Percentiles rank a stretch among this genome's conserved stretches.
Conservation (phyloP, 2,329 filamentous ascomycete genomes). For the Fusarium chuoi region DNA sequence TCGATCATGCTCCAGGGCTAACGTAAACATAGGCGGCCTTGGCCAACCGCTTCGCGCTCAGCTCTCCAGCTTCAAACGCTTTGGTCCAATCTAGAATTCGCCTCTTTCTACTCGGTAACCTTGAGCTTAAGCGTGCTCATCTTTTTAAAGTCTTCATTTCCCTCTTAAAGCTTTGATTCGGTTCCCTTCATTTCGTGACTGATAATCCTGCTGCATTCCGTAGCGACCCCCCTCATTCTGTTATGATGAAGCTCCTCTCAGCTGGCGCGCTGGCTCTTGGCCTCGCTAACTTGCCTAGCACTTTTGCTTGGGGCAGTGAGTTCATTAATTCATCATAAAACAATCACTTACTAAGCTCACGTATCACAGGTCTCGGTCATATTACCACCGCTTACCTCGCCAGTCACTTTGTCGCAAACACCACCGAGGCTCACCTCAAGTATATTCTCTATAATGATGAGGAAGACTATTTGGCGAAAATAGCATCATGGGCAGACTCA, state of each 20-base stretch:
- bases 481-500: conserved; percentile 75
- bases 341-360: conserved; percentile 18
- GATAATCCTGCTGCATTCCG: background rate
- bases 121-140: background rate
- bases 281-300: conserved; percentile 49
- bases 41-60: conserved; percentile 33
- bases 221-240: background rate
- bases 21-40: conserved; percentile 6
- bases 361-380: conserved; percentile 66
- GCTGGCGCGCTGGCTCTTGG: conserved; percentile 43
- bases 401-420: conserved; percentile 66
- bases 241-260: conserved; percentile 49
- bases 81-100: conserved; percentile 21
- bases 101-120: background rate
- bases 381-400: conserved; percentile 73
- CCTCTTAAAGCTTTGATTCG: background rate
- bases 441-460: conserved; percentile 64
- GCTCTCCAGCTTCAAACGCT: conserved; percentile 20
- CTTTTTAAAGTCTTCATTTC: conserved; percentile 14
- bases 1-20: conserved; percentile 29
- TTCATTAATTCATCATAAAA: conserved; percentile 27
- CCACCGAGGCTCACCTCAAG: conserved; percentile 68
- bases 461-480: conserved; percentile 68
- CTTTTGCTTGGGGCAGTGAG: conserved; percentile 57
- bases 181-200: background rate